Evolutionary conservation across 2,329 filamentous ascomycete genomes (phyloP).

Genomic region (Pyrenochaeta sp.): DNA sequence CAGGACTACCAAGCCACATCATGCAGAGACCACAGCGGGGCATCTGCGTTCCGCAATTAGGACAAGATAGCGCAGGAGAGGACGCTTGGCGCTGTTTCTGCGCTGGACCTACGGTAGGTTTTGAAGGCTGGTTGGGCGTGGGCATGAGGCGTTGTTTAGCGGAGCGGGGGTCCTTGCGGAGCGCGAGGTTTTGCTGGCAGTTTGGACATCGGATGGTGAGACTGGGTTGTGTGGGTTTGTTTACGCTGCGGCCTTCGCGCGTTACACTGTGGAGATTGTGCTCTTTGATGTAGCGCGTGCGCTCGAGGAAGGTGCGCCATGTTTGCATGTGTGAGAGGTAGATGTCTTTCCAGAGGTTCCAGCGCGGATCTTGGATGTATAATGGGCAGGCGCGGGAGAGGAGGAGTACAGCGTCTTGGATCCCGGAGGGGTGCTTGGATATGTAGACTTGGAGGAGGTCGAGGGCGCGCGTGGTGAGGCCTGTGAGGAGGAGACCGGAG

Average conservation of each 20-base stretch:
- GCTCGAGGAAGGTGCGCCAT: slow-evolving; percentile 75
- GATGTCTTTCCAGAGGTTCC: slow-evolving; percentile 78
- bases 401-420: slow-evolving; percentile 80
- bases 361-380: slow-evolving; percentile 80
- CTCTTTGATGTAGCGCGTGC: slow-evolving; percentile 80
- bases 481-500: slow-evolving; percentile 79
- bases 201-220: slow-evolving; percentile 80
- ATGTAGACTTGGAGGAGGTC: slow-evolving; percentile 81
- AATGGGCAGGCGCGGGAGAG: slow-evolving; percentile 77
- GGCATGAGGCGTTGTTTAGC: slow-evolving; percentile 34
- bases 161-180: slow-evolving; percentile 38
- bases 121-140: slow-evolving; percentile 17
- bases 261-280: slow-evolving; percentile 73
- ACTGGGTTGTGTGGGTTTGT: slow-evolving; percentile 70
- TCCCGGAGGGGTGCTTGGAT: slow-evolving; percentile 73
- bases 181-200: slow-evolving; percentile 68
- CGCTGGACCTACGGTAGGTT: slow-evolving; percentile 23
- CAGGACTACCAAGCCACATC: slow-evolving; percentile 67
- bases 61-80: slow-evolving; percentile 63
- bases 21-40: slow-evolving; percentile 70
- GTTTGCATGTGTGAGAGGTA: slow-evolving; percentile 75
- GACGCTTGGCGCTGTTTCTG: slow-evolving; percentile 24
- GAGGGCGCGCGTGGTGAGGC: slow-evolving; percentile 75
- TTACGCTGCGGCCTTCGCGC: slow-evolving; percentile 68
- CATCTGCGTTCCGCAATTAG: slow-evolving; percentile 68